Evolutionary conservation across 176 grass and related monocot genomes (phyloP).

Genomic region (Triticum dicoccoides): DNA sequence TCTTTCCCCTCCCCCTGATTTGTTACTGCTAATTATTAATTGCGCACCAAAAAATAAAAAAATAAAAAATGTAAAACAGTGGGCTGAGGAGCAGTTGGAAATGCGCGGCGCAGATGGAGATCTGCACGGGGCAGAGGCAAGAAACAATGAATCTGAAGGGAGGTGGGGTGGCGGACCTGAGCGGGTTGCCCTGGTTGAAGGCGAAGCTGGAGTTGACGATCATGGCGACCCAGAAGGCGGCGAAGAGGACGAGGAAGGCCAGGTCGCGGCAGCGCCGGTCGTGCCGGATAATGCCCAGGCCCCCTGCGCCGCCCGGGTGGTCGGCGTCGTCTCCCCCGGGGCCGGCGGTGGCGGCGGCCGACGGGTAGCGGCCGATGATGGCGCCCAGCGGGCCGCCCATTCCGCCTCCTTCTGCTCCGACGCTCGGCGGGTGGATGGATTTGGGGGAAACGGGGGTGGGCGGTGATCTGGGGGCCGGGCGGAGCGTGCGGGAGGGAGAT

Average conservation of each 20-base stretch:
- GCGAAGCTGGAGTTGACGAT: conserved; percentile 99
- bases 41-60: no score
- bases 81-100: no score
- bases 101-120: background rate
- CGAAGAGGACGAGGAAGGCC: conserved; percentile 78
- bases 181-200: conserved; percentile 96
- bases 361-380: conserved; percentile 87
- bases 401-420: background rate
- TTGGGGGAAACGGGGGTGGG: no score
- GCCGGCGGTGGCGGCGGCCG: conserved; percentile 34
- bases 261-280: conserved; percentile 86
- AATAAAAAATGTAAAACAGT: no score
- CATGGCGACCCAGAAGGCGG: conserved; percentile 97
- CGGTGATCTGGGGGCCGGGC: no score
- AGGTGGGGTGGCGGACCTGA: conserved; percentile 43
- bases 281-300: conserved; percentile 64
- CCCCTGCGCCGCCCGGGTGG: background rate
- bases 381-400: conserved; percentile 94
- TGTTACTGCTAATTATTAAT: no score
- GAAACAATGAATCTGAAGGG: background rate
- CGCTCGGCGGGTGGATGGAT: no score
- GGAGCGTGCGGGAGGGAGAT: no score
- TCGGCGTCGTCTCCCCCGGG: conserved; percentile 28
- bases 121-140: background rate
- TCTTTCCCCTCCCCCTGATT: background rate